phyloP scores from a whole-genome alignment of 495 filamentous ascomycete species.

The Neurospora sp. region DNA sequence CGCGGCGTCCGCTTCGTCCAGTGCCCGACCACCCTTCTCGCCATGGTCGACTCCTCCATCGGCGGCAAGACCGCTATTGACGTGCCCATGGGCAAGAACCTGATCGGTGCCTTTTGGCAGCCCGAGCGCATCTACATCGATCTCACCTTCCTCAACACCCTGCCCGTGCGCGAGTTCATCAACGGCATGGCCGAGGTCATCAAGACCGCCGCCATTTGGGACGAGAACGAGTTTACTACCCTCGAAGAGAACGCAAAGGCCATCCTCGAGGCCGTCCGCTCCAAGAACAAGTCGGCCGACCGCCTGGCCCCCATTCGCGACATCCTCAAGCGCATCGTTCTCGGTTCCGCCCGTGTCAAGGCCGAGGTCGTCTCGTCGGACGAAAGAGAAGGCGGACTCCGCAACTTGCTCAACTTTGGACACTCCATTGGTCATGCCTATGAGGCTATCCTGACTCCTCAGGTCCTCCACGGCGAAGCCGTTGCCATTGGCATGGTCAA shows the following conservation, averaged over 20 bases:
- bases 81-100: conserved; percentile 91
- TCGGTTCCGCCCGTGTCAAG: conserved; percentile 84
- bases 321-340: conserved; percentile 74
- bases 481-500: conserved; percentile 98
- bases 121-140: conserved; percentile 90
- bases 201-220: conserved; percentile 95
- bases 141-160: conserved; percentile 80
- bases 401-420: conserved; percentile 94
- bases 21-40: conserved; percentile 85
- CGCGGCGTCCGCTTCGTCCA: conserved; percentile 92
- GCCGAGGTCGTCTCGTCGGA: conserved; percentile 87
- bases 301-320: conserved; percentile 60
- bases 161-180: conserved; percentile 88
- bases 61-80: conserved; percentile 98
- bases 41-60: conserved; percentile 98
- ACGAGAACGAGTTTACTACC: conserved; percentile 75
- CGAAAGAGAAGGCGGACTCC: conserved; percentile 86
- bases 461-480: conserved; percentile 89
- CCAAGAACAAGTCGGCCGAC: conserved; percentile 37
- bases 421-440: conserved; percentile 97
- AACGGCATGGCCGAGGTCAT: conserved; percentile 99
- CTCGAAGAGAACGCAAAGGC: conserved; percentile 70
- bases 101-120: conserved; percentile 95
- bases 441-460: conserved; percentile 89
- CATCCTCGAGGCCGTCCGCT: conserved; percentile 62